Evolutionary conservation across 768 basidiomycete genomes (phyloP), one percentile per base, ranked within the genome.

Genomic region (Termitomyces bulborhizus): DNA sequence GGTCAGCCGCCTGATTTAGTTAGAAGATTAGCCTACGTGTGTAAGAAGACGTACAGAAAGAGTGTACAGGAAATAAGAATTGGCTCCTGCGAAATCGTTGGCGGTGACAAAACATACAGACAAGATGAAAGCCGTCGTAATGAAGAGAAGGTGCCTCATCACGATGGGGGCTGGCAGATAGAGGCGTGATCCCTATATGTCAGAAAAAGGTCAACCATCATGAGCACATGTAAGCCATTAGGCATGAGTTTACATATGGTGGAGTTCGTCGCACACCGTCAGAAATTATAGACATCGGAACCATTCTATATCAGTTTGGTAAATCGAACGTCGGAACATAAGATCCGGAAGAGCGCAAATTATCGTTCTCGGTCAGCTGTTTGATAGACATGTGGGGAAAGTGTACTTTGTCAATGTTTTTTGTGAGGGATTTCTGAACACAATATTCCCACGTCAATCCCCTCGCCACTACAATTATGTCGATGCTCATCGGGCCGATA

Each of bases 401-500:
- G 4, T 2, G 4, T 32, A 24, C 2, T 21, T 21, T 21, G 21
- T 21, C 21, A 21, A 21, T 21, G 21, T 21, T 21, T 32, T 32
- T 32, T 32, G 31, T 9, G 31, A 9, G 31, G 31, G 9, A 9
- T 32, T 9, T 32, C 31, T 3, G 31, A 8, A 8, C 9, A 32
- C 9, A n/a, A 29, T 34, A 37, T 55, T 60, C 56, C 42, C 56
- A 60, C 55, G 55, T 31, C 46, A 37, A 47, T 11, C 6, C 9
- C 16, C 7, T 18, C 31, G 6, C 11, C 46, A 13, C 37, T 41
- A 34, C 59, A 21, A 5, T 56, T 62, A 85, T 85, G 84, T 83
- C 84, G 51, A 74, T 81, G 66, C 69, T 85, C 50, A 63, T 81
- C 51, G 84, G 85, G 27, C 82, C 85, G n/a, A 66, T 86, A n/a